A percentile compares a stretch with the other conserved stretches of the same genome.
These are phyloP conservation scores for Russula ochroleuca DNA, from an alignment of 768 basidiomycete species.

Conservation along the genomic window DNA sequence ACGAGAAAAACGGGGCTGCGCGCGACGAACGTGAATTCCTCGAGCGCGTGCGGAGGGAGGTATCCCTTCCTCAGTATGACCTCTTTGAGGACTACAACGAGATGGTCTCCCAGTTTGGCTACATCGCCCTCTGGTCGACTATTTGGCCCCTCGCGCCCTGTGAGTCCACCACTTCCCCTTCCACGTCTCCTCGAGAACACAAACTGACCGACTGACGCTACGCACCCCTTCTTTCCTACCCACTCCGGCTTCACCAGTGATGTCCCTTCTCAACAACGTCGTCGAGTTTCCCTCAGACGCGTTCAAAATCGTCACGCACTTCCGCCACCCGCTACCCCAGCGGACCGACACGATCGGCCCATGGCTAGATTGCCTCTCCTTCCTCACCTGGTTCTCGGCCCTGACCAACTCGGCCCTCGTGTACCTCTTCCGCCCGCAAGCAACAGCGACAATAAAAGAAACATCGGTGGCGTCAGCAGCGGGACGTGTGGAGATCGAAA, in stretches of 20 bases:
- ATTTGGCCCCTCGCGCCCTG: conserved; percentile 91
- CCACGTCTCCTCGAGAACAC: not conserved
- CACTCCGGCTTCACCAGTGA: conserved; percentile 39
- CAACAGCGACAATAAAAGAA: too few species aligned
- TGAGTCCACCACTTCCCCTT: conserved; percentile 33
- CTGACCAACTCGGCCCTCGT: conserved; percentile 87
- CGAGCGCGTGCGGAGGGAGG: conserved; percentile 71
- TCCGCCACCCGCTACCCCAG: conserved; percentile 77
- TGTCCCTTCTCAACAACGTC: conserved; percentile 89
- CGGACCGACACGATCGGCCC: conserved; percentile 90
- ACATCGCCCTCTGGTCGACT: conserved; percentile 86
- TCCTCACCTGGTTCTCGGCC: conserved; percentile 86
- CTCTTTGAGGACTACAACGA: conserved; percentile 89
- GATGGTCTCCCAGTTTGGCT: conserved; percentile 96
- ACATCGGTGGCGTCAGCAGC: not conserved
- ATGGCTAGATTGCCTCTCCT: conserved; percentile 85
- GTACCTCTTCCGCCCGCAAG: conserved; percentile 76
- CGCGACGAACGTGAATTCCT: conserved; percentile 69
- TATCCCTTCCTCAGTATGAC: conserved; percentile 73
- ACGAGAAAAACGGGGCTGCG: conserved; percentile 52
- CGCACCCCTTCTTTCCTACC: not conserved
- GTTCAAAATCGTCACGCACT: conserved; percentile 87
- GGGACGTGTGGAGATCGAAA: not conserved
- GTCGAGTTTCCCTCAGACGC: conserved; percentile 91
- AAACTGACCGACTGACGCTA: not conserved